Base-by-base conservation (phyloP, 768 basidiomycete genomes). In the Cyathus striatus region DNA sequence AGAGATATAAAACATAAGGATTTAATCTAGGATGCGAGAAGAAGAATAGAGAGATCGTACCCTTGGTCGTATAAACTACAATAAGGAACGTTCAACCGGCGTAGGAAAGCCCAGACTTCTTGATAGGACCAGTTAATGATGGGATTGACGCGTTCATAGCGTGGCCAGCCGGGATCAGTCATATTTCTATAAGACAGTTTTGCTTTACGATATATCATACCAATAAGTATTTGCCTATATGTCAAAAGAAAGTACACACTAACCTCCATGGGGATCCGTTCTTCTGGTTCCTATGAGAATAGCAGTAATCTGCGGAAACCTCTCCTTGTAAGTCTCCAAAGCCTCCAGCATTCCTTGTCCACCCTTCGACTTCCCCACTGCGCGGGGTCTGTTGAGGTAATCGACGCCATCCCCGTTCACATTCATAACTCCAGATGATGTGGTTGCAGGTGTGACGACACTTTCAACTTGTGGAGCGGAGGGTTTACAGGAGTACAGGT, bases 71-170 rank as follows among this genome's bases (percentile, higher is more conserved):
- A 99, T 33, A 99, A 59, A 26, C 61, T 58, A 59, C 96, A 99
- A 59, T 94, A 99, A 2, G 87, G 89, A 4, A 99, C 79, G 3
- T 80, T 59, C 16, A 93, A 63, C 40, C 67, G 64, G 14, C 80
- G 73, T 34, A 99, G 68, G 66, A 94, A 99, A 2, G 68, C 66
- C 96, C 96, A 99, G 4, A 99, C 80, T 49, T 94, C 81, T 7
- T 64, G 59, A 63, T 99, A 99, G 1, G 81, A 73, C 96, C 96
- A 99, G 58, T 97, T 84, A 44, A 99, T 88, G 53, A 99, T 86
- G 0, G 96, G 96, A 57, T 98, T 94, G 16, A 98, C 78, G 16
- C 96, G 81, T 58, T 91, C 84, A 52, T 92, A 92, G 4, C 59
- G 53, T 5, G 96, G 95, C 96, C 96, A 99, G 42, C 75, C 85